Evolutionary conservation across 2,329 filamentous ascomycete genomes (phyloP), one percentile per base, ranked within the genome.

Genomic region (Atkinsonella texensis): DNA sequence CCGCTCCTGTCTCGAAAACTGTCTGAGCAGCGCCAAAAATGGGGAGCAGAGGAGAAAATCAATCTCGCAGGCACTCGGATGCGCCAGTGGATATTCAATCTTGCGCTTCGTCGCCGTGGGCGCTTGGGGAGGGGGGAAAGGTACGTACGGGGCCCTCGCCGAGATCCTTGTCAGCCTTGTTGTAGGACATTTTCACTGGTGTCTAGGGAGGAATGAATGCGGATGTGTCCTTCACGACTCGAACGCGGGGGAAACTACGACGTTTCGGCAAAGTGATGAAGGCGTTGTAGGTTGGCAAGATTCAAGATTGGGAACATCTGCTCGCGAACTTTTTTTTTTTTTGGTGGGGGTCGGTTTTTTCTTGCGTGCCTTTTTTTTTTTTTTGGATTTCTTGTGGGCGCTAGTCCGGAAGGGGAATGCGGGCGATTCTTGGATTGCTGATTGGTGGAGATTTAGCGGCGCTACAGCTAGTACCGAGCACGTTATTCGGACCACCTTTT

Each of bases 161-260:
- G 74, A 88, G 86, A 68, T 90, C 85, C 83, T 96, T 95, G 74
- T 95, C 90, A 70, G 80, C 77, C 84, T 96, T 95, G 75, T 95
- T 81, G 84, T 87, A 93, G 75, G 89, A 93, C 88, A 94, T 94
- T 61, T 75, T 85, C 74, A 64, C 66, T 64, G 60, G 51, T 35
- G 13, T 52, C 53, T 51, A 56, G 51, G 52, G 58, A 54, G n/a
- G 10, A 10, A 9, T 31, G 28, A 18, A 23, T 35, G 39, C 15
- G 2, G 15, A n/a, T 42, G n/a, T 18, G 52, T 53, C 81, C 83
- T 80, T 87, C 85, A 88, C 79, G 85, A 89, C 85, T 87, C 85
- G 84, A 85, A 85, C 81, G 76, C 65, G 69, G 58, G 62, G 62
- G 59, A 60, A 70, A 18, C 50, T 43, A 42, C 62, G 60, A 67